These are phyloP conservation scores for Pyrenochaeta sp. DNA, from an alignment of 2,329 filamentous ascomycete species.

Conservation along the genomic window DNA sequence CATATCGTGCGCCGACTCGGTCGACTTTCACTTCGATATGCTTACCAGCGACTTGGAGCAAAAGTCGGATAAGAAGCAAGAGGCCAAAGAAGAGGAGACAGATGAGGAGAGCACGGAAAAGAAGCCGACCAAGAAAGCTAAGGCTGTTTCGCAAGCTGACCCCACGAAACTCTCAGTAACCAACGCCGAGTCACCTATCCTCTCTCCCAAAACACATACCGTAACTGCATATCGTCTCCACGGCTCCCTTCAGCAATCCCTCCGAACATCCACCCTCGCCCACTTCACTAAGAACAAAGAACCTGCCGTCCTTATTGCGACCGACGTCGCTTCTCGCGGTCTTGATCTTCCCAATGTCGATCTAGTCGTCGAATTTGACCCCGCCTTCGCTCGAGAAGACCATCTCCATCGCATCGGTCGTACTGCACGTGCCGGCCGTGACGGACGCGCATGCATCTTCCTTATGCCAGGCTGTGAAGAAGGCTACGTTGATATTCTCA, in stretches of 20 bases:
- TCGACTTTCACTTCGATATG: conserved; percentile 94
- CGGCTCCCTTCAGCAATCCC: conserved; percentile 86
- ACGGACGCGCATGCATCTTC: conserved; percentile 88
- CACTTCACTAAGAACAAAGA: conserved; percentile 78
- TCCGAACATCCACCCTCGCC: conserved; percentile 84
- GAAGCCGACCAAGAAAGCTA: conserved; percentile 43
- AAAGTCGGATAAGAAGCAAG: conserved; percentile 33
- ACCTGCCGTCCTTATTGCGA: conserved; percentile 87
- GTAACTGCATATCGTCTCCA: conserved; percentile 88
- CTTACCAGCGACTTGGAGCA: conserved; percentile 62
- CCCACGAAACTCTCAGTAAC: conserved; percentile 60
- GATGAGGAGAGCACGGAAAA: conserved; percentile 21
- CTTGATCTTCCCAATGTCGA: conserved; percentile 96
- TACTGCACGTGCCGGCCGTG: conserved; percentile 89
- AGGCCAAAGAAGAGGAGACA: conserved; percentile 31
- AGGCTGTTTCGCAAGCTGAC: conserved; percentile 51
- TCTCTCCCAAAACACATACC: conserved; percentile 78
- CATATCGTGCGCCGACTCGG: conserved; percentile 94
- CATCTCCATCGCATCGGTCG: conserved; percentile 94
- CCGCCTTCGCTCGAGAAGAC: conserved; percentile 90
- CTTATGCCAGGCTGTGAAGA: conserved; percentile 91
- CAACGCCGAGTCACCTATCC: conserved; percentile 72
- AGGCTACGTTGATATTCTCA: conserved; percentile 81
- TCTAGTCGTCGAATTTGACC: conserved; percentile 94
- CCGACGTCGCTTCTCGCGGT: conserved; percentile 93